Conservation (phyloP, 2,329 filamentous ascomycete genomes). For the Apiospora phragmitis region DNA sequence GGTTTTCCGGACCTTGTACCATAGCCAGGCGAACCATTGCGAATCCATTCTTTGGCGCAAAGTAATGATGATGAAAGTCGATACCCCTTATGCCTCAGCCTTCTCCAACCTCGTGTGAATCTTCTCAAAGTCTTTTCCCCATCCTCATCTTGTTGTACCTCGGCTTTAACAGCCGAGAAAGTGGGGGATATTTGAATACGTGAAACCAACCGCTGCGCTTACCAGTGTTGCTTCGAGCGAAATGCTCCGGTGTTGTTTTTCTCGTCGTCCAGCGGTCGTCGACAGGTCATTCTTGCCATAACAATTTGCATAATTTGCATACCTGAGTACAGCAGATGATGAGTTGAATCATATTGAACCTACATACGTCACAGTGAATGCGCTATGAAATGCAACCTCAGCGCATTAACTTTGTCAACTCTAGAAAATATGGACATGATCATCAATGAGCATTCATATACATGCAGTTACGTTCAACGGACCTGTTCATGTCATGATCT, state of each 20-base stretch:
- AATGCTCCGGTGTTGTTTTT: not conserved
- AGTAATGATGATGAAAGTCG: slow-evolving; percentile 2
- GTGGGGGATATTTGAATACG: not conserved
- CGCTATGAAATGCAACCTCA: not conserved
- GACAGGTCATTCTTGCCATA: too few relatives aligned
- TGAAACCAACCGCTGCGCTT: not conserved
- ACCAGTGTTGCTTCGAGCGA: not conserved
- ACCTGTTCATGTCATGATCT: not conserved
- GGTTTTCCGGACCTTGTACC: not conserved
- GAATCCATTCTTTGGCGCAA: not conserved
- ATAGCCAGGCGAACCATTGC: not conserved
- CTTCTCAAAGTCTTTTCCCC: not conserved
- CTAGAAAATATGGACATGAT: too few relatives aligned
- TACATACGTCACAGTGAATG: not conserved
- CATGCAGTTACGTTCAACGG: not conserved
- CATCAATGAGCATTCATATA: not conserved
- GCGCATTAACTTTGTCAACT: too few relatives aligned
- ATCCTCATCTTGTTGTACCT: not conserved
- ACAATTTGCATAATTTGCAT: too few relatives aligned
- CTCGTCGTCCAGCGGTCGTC: too few relatives aligned
- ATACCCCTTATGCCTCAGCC: not conserved
- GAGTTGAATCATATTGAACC: too few relatives aligned
- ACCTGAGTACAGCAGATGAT: too few relatives aligned
- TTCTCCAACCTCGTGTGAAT: not conserved
- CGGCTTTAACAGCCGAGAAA: not conserved